phyloP scores from a whole-genome alignment of 768 basidiomycete genomes.

The Boletus barrowsii region DNA sequence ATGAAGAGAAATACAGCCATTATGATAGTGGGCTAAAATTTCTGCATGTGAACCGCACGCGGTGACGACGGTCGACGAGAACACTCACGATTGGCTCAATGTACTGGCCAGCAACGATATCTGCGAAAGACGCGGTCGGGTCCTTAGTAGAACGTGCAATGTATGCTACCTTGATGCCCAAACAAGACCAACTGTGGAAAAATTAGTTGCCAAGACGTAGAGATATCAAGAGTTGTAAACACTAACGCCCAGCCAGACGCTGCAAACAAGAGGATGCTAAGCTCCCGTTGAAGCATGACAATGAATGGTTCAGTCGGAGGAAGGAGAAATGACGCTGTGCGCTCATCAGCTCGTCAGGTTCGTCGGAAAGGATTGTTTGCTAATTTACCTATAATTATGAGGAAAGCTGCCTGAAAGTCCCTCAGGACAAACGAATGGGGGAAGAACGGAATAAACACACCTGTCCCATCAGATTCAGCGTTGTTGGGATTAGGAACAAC shows the following conservation, averaged over 20 bases:
- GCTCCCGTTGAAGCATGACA: constrained; percentile 61
- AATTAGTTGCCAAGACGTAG: background rate
- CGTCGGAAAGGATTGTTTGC: background rate
- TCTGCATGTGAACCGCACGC: background rate
- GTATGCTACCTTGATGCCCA: constrained; percentile 62
- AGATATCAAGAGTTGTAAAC: background rate
- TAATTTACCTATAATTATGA: constrained; percentile 55
- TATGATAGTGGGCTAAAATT: constrained; percentile 51
- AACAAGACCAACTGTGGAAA: constrained; percentile 53
- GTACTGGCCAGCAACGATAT: constrained; percentile 50
- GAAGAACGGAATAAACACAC: constrained; percentile 28
- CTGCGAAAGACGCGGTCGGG: constrained; percentile 34
- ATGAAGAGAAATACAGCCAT: constrained; percentile 60
- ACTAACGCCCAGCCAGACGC: constrained; percentile 59
- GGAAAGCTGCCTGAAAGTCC: constrained; percentile 50
- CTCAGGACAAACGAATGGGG: background rate
- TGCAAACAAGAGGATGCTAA: constrained; percentile 49
- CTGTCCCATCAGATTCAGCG: constrained; percentile 44
- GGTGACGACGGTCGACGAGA: background rate
- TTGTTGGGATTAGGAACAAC: no score
- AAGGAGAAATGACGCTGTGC: constrained; percentile 56
- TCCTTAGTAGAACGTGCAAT: constrained; percentile 47
- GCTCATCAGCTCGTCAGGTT: background rate
- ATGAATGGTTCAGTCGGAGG: constrained; percentile 67
- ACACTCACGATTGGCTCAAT: constrained; percentile 45